Conservation (phyloP, 306 rosid species). For the Sicyos baderoa region DNA sequence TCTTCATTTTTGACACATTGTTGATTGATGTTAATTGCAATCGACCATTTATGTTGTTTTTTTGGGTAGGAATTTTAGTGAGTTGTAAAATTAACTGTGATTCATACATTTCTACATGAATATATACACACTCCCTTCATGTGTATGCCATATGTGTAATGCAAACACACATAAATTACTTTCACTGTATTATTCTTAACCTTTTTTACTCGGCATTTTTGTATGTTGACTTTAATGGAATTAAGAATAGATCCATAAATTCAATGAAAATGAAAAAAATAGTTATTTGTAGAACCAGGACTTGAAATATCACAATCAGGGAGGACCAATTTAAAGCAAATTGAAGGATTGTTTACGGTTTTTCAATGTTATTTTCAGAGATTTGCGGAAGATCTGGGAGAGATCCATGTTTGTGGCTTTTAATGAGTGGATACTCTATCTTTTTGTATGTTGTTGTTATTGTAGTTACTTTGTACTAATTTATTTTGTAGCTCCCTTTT, state of each 20-base stretch:
- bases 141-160: too few relatives aligned
- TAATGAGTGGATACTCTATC: not conserved
- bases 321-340: not conserved
- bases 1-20: not conserved
- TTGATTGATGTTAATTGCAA: too few relatives aligned
- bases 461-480: not conserved
- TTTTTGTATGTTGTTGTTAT: too few relatives aligned
- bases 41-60: not conserved
- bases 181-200: not conserved
- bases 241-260: not conserved
- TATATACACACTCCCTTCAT: not conserved
- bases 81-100: not conserved
- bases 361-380: not conserved
- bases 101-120: not conserved
- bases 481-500: not conserved
- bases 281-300: not conserved
- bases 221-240: not conserved
- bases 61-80: not conserved
- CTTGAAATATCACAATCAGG: not conserved
- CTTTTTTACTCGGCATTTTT: slow-evolving; percentile 3
- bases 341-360: not conserved
- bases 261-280: not conserved
- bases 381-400: not conserved
- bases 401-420: not conserved
- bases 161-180: not conserved